Percentiles rank a stretch among this genome's conserved stretches.
Evolutionary conservation across 2,329 filamentous ascomycete species (phyloP).

Genomic region (Aspergillus transmontanensis): DNA sequence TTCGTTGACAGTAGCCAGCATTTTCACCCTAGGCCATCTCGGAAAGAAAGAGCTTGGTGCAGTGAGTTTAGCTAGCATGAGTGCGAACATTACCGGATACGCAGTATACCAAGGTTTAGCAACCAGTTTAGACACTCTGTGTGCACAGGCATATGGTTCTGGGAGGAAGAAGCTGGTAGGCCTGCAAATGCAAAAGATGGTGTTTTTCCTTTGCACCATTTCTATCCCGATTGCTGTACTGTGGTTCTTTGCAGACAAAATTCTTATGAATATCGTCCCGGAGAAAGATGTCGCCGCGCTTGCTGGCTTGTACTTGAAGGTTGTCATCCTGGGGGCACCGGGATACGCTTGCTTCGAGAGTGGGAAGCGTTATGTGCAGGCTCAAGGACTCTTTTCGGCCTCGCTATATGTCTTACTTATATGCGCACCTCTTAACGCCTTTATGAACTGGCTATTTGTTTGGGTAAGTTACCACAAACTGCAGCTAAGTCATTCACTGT

Average conservation of each 20-base stretch:
- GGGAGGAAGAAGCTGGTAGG: slow-evolving; percentile 88
- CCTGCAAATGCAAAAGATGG: slow-evolving; percentile 78
- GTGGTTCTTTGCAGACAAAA: slow-evolving; percentile 69
- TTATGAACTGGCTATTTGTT: slow-evolving; percentile 80
- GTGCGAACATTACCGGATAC: slow-evolving; percentile 75
- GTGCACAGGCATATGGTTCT: slow-evolving; percentile 90
- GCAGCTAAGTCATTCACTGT: neutral
- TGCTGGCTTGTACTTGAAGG: slow-evolving; percentile 72
- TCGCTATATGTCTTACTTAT: slow-evolving; percentile 82
- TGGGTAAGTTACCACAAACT: slow-evolving; percentile 57
- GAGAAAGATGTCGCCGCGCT: slow-evolving; percentile 70
- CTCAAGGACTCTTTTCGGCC: slow-evolving; percentile 81
- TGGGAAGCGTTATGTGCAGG: slow-evolving; percentile 84
- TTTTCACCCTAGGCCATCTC: slow-evolving; percentile 76
- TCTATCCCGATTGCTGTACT: slow-evolving; percentile 72
- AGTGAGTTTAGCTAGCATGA: slow-evolving; percentile 73
- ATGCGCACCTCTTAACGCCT: slow-evolving; percentile 77
- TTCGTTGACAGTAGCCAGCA: slow-evolving; percentile 78
- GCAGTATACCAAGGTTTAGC: slow-evolving; percentile 79
- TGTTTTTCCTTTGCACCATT: slow-evolving; percentile 72
- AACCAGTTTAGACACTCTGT: slow-evolving; percentile 88
- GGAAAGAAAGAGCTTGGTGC: slow-evolving; percentile 71
- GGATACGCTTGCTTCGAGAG: slow-evolving; percentile 76
- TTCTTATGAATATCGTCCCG: slow-evolving; percentile 69
- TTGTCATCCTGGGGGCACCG: slow-evolving; percentile 71